A percentile compares a stretch with the other conserved stretches of the same genome.
Conservation (phyloP, 2,329 filamentous ascomycete genomes). For the Xylaria sp. region DNA sequence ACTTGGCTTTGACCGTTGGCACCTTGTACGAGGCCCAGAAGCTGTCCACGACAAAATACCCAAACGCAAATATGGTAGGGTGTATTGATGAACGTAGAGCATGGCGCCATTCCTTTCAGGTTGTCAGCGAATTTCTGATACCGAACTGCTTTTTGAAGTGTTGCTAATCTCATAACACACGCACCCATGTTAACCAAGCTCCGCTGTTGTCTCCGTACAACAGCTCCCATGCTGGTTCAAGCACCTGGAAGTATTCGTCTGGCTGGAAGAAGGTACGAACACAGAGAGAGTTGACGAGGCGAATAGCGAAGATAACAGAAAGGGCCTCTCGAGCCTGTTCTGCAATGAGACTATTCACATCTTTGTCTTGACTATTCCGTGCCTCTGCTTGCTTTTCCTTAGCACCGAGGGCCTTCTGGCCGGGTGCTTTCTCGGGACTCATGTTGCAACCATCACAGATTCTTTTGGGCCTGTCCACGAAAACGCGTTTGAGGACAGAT, state of each 20-base stretch:
- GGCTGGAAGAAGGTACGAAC: conserved; percentile 95
- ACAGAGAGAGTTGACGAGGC: conserved; percentile 80
- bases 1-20: conserved; percentile 66
- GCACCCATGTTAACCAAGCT: conserved; percentile 96
- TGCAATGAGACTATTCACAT: conserved; percentile 44
- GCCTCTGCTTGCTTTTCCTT: conserved; percentile 29
- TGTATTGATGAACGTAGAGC: conserved; percentile 90
- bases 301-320: conserved; percentile 68
- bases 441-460: conserved; percentile 32
- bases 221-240: conserved; percentile 92
- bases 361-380: conserved; percentile 36
- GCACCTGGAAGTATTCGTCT: conserved; percentile 95
- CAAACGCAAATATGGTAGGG: conserved; percentile 82
- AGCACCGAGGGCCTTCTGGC: conserved; percentile 25
- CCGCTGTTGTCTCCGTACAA: conserved; percentile 81
- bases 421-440: conserved; percentile 30
- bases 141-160: not conserved
- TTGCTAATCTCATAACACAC: conserved; percentile 44
- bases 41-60: conserved; percentile 72
- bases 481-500: not conserved
- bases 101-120: conserved; percentile 86
- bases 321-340: conserved; percentile 52
- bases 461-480: not conserved
- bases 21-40: conserved; percentile 61
- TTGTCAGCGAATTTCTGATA: conserved; percentile 31